Evolutionary conservation across 169 alveolate genomes (phyloP), one percentile per base, ranked within the genome.

Genomic region (Plasmodium berghei): DNA sequence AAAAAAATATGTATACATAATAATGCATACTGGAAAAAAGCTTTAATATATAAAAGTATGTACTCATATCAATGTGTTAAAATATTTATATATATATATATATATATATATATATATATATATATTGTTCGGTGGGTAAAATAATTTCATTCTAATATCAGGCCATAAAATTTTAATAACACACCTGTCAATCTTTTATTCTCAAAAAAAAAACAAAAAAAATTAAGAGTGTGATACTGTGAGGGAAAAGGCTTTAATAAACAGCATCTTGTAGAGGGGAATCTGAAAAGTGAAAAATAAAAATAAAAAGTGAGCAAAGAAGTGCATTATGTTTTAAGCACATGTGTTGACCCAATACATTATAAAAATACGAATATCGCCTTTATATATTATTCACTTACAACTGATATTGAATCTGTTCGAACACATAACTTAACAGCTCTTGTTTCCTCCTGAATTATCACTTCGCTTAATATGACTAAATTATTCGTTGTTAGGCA

Each of bases 321-420:
- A 14, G 45, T 20, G 52, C 34, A 46, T 54, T 34, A 62, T 26
- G 34, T 5, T 42, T 48, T 48, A 14, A 9, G 56, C 0, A 14
- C 18, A 48, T 48, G 56, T 0, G 42, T 4, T 34, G 8, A 4
- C 42, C 0, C 42, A 34, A 34, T 34, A 0, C 42, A 34, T 34
- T 34, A 34, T 5, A 34, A 34, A 4, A 34, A 34, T 34, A 34
- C 0, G 42, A 34, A 3, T 3, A 0, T 34, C 3, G 4, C 8
- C 0, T 34, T 34, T 34, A 5, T 3, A 34, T 34, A 3, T 34
- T 34, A 3, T 34, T 4, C 42, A 34, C 42, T 34, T 64, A 92
- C 95, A 87, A 93, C 89, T 28, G 93, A 89, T 5, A 87, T 69
- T 12, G 94, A 91, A 16, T 93, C 96, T 9, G 92, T 88, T 49